These are phyloP conservation scores for Perilla frutescens DNA, from an alignment of 257 asterid species.

Conservation along the genomic window DNA sequence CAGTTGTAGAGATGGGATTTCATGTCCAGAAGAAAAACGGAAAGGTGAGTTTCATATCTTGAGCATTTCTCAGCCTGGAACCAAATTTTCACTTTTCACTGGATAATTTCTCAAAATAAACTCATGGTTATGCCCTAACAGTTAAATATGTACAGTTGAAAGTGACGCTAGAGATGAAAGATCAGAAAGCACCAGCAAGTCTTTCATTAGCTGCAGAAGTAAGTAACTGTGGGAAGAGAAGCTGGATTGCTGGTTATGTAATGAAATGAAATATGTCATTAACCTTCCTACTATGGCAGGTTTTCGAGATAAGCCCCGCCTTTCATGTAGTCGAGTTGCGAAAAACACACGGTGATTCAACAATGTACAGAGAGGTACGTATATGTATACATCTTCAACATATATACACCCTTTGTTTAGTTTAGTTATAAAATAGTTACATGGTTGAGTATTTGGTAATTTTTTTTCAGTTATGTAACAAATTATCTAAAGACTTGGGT, in stretches of 20 bases:
- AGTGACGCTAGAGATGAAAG: slow-evolving; percentile 61
- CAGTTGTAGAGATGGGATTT: slow-evolving; percentile 74
- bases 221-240: slow-evolving; percentile 38
- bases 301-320: slow-evolving; percentile 86
- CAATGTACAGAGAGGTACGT: slow-evolving; percentile 77
- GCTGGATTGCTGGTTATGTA: background rate
- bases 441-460: background rate
- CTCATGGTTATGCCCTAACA: background rate
- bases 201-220: slow-evolving; percentile 85
- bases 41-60: slow-evolving; percentile 58
- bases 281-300: slow-evolving; percentile 50
- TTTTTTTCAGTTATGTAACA: slow-evolving; percentile 76
- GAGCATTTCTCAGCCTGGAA: background rate
- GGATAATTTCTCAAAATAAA: background rate
- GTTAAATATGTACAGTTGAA: slow-evolving; percentile 59
- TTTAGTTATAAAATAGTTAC: background rate
- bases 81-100: background rate
- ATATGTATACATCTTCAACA: background rate
- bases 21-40: slow-evolving; percentile 82
- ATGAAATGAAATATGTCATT: background rate
- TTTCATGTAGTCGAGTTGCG: slow-evolving; percentile 81
- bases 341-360: slow-evolving; percentile 73
- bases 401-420: background rate
- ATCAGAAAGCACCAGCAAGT: slow-evolving; percentile 54
- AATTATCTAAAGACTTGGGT: slow-evolving; percentile 78